Evolutionary conservation across 306 rosid genomes (phyloP).

Genomic region (Luffa acutangula): DNA sequence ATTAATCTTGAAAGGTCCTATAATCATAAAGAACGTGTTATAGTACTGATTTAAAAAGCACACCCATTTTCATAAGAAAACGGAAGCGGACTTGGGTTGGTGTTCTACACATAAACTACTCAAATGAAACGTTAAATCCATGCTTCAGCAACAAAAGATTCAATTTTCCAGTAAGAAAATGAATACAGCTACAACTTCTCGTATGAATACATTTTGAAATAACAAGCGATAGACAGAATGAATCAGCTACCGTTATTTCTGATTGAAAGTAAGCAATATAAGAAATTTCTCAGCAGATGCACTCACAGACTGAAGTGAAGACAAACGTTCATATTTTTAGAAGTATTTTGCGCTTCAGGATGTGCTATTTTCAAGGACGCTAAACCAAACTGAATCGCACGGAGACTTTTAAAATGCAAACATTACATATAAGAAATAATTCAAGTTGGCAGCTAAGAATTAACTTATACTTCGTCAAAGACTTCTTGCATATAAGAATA

Average conservation of each 20-base stretch:
- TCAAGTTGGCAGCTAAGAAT: neutral
- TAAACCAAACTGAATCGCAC: neutral
- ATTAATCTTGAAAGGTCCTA: conserved; percentile 57
- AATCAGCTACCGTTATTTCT: neutral
- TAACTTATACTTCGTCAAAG: neutral
- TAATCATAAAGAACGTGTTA: neutral
- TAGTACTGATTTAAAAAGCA: neutral
- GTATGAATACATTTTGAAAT: neutral
- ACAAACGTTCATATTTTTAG: neutral
- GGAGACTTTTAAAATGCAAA: neutral
- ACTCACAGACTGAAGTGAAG: neutral
- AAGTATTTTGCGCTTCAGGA: no score
- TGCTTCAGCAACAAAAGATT: neutral
- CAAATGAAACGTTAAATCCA: neutral
- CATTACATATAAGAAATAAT: neutral
- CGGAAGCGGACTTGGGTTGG: neutral
- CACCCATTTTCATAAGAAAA: neutral
- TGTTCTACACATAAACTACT: neutral
- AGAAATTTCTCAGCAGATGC: neutral
- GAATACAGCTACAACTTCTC: neutral
- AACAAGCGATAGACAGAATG: neutral
- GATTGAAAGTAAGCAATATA: neutral
- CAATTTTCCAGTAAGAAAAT: neutral
- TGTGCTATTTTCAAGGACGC: no score
- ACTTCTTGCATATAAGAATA: neutral